Conservation (phyloP, 257 asterid genomes). For the Lycium barbarum region DNA sequence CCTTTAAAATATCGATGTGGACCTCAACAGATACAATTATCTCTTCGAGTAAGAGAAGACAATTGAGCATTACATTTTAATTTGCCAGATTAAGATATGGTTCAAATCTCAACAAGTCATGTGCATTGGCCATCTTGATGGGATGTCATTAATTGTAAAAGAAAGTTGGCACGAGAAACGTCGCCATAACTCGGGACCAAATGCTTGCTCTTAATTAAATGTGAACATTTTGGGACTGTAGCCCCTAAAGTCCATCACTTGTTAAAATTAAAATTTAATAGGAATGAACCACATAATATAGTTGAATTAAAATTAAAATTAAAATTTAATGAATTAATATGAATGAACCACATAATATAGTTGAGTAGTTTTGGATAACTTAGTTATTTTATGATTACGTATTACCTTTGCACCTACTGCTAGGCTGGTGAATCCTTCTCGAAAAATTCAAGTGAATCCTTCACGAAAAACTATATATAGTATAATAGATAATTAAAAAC, state of each 20-base stretch:
- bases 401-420: not conserved
- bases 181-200: not conserved
- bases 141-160: not conserved
- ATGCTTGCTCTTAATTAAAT: not conserved
- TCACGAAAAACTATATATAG: too few species aligned
- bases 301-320: too few species aligned
- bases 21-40: too few species aligned
- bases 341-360: not conserved
- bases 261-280: too few species aligned
- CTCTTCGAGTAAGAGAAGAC: too few species aligned
- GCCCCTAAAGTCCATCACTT: not conserved
- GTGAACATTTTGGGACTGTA: not conserved
- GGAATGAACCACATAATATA: too few species aligned
- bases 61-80: not conserved
- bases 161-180: not conserved
- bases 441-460: too few species aligned
- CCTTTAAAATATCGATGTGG: too few species aligned
- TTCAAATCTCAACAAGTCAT: not conserved
- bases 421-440: too few species aligned
- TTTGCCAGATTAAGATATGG: not conserved
- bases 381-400: not conserved
- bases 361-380: not conserved
- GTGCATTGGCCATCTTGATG: conserved; percentile 8
- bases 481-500: too few species aligned
- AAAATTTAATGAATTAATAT: not conserved